Conservation (phyloP, 2,329 filamentous ascomycete species). For the Lecanicillium sp. region DNA sequence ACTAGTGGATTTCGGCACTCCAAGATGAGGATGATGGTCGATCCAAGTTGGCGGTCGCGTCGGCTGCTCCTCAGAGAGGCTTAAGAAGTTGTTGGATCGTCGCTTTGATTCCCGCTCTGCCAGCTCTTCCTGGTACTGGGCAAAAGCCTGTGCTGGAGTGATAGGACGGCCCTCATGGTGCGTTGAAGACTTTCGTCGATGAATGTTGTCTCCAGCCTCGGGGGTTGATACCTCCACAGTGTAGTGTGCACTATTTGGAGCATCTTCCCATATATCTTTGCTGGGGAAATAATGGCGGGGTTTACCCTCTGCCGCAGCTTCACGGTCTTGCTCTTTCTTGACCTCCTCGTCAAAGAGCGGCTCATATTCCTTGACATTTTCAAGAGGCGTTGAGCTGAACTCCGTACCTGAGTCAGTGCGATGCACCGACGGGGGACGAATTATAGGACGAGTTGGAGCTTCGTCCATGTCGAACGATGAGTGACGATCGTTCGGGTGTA, state of each 20-base stretch:
- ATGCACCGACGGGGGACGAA: slow-evolving; percentile 53
- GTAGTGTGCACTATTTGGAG: slow-evolving; percentile 73
- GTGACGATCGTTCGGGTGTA: slow-evolving; percentile 48
- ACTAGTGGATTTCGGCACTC: slow-evolving; percentile 42
- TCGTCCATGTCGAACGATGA: slow-evolving; percentile 40
- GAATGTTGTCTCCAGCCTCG: slow-evolving; percentile 35
- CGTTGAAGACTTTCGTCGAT: slow-evolving; percentile 22
- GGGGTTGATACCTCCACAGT: slow-evolving; percentile 80
- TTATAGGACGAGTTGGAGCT: slow-evolving; percentile 54
- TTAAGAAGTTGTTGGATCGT: slow-evolving; percentile 19
- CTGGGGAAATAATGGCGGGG: slow-evolving; percentile 74
- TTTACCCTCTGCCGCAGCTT: slow-evolving; percentile 35
- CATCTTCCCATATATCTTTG: slow-evolving; percentile 95
- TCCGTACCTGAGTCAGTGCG: slow-evolving; percentile 43
- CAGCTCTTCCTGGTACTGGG: slow-evolving; percentile 51
- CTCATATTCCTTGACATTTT: slow-evolving; percentile 90
- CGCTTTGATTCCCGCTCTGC: slow-evolving; percentile 16
- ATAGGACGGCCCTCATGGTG: slow-evolving; percentile 31
- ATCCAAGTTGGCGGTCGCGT: slow-evolving; percentile 32
- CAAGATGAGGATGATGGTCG: slow-evolving; percentile 39
- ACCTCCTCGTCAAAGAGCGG: slow-evolving; percentile 82
- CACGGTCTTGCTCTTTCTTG: slow-evolving; percentile 36
- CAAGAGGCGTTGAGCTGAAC: slow-evolving; percentile 60
- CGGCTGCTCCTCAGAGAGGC: slow-evolving; percentile 17
- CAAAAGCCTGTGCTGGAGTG: slow-evolving; percentile 57